Percentiles rank a stretch among this genome's conserved stretches.
Evolutionary conservation across 2,329 filamentous ascomycete genomes (phyloP).

Genomic region (Microdochium bolleyi): DNA sequence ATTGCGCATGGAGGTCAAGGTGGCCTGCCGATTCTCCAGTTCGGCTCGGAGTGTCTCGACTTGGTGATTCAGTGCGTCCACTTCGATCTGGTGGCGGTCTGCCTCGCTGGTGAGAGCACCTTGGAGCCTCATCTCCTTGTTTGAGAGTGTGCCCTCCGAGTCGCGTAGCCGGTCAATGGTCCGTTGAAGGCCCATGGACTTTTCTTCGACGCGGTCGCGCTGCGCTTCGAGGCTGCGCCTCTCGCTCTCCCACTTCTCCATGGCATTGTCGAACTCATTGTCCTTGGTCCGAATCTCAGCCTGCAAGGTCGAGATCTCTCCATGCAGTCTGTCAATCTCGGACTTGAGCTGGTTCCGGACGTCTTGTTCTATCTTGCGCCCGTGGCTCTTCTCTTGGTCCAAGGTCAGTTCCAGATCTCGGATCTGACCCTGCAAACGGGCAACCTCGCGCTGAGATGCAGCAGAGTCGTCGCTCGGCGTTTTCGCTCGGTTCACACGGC

Average conservation of each 20-base stretch:
- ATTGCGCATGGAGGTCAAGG: conserved; percentile 55
- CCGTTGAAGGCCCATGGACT: conserved; percentile 57
- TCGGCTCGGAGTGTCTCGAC: conserved; percentile 68
- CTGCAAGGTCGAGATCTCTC: conserved; percentile 55
- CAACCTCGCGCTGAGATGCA: background rate
- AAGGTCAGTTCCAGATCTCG: background rate
- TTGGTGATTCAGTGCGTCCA: conserved; percentile 62
- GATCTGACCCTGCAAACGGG: conserved; percentile 13
- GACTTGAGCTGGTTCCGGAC: conserved; percentile 28
- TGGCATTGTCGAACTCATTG: conserved; percentile 61
- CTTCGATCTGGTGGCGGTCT: conserved; percentile 64
- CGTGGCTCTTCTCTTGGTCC: conserved; percentile 1
- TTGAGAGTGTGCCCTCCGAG: conserved; percentile 57
- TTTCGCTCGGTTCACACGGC: background rate
- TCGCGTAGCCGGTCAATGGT: conserved; percentile 65
- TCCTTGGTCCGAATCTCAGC: conserved; percentile 62
- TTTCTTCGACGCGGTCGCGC: conserved; percentile 58
- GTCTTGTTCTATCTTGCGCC: conserved; percentile 1
- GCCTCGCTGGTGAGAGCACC: conserved; percentile 63
- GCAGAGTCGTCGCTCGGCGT: background rate
- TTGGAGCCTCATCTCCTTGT: conserved; percentile 60
- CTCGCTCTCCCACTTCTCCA: conserved; percentile 65
- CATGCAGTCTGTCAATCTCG: conserved; percentile 42
- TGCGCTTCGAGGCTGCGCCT: conserved; percentile 58
- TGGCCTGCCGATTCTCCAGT: conserved; percentile 57